Evolutionary conservation across 2,329 filamentous ascomycete species (phyloP).

Genomic region (Hirsutella rhossiliensis): DNA sequence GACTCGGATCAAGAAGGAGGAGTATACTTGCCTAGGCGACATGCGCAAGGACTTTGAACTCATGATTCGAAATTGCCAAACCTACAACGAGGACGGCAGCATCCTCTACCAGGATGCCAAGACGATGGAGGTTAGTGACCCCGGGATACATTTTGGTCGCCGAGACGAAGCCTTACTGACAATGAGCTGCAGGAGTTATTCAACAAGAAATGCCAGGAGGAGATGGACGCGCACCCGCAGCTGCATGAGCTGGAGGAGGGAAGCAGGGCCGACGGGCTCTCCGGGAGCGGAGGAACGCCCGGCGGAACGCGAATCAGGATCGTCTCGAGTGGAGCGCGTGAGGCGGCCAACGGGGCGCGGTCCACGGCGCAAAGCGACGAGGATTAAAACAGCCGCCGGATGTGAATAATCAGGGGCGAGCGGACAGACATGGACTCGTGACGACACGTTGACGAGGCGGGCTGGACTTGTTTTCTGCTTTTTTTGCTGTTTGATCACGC

Average conservation of each 20-base stretch:
- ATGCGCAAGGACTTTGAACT: slow-evolving; percentile 73
- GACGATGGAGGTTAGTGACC: slow-evolving; percentile 66
- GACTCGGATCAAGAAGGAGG: slow-evolving; percentile 90
- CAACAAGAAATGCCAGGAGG: slow-evolving; percentile 38
- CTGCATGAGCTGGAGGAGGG: slow-evolving; percentile 42
- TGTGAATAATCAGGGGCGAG: not conserved
- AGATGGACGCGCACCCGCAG: slow-evolving; percentile 40
- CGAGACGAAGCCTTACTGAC: slow-evolving; percentile 17
- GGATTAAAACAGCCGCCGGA: slow-evolving; percentile 21
- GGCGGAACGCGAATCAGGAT: slow-evolving; percentile 59
- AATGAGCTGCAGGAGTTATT: slow-evolving; percentile 38
- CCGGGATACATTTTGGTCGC: not conserved
- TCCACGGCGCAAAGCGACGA: slow-evolving; percentile 39
- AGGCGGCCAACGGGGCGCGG: slow-evolving; percentile 23
- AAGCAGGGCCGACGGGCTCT: slow-evolving; percentile 24
- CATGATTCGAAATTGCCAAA: slow-evolving; percentile 83
- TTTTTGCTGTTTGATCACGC: slow-evolving; percentile 9
- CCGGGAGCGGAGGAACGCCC: slow-evolving; percentile 48
- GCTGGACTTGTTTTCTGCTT: slow-evolving; percentile 2
- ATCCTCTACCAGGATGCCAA: slow-evolving; percentile 87
- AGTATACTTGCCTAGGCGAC: slow-evolving; percentile 72
- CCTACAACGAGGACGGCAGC: slow-evolving; percentile 94
- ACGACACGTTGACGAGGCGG: not conserved
- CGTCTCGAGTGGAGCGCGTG: slow-evolving; percentile 30
- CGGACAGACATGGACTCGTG: not conserved